phyloP scores from a whole-genome alignment of 208 protist genomes.

The Acanthamoeba royreba region DNA sequence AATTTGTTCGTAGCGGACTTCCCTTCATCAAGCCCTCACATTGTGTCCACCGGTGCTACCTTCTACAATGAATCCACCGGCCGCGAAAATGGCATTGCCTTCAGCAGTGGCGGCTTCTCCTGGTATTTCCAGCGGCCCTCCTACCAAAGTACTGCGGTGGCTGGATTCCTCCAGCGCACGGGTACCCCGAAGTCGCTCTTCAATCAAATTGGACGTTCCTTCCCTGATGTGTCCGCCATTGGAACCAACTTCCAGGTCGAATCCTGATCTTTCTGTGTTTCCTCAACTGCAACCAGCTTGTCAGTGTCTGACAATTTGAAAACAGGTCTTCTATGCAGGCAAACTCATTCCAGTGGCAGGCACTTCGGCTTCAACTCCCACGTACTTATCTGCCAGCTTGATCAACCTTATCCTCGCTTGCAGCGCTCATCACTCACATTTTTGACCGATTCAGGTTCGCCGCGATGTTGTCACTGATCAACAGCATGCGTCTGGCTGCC shows the following conservation, averaged over 20 bases:
- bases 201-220: not conserved
- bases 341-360: not conserved
- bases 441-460: not conserved
- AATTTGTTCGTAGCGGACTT: not conserved
- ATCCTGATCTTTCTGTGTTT: not conserved
- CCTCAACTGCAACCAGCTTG: not conserved
- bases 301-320: too few species aligned
- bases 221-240: constrained; percentile 23
- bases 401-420: not conserved
- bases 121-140: not conserved
- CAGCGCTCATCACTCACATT: not conserved
- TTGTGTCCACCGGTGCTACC: not conserved
- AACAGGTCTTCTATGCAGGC: not conserved
- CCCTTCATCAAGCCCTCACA: not conserved
- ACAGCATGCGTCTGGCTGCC: not conserved
- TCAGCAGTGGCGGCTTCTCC: not conserved
- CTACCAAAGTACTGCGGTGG: not conserved
- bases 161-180: not conserved
- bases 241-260: not conserved
- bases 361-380: not conserved
- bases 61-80: not conserved
- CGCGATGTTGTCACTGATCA: constrained; percentile 60
- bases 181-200: not conserved
- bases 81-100: not conserved
- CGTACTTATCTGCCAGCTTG: too few species aligned